Evolutionary conservation across 2,329 filamentous ascomycete species (phyloP).

Genomic region (Neofusicoccum cordaticola): DNA sequence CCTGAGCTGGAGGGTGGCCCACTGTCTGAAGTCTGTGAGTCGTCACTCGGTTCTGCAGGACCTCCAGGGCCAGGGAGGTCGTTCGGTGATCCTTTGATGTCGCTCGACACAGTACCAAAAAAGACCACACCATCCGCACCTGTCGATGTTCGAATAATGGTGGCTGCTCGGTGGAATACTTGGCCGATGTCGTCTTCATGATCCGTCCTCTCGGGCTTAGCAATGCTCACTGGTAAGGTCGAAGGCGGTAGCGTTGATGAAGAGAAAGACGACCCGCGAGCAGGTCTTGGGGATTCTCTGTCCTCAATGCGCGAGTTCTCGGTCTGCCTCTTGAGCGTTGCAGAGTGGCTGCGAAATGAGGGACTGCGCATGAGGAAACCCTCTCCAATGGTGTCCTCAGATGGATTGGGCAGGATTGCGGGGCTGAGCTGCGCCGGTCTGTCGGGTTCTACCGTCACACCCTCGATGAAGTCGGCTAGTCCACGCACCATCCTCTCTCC

Average conservation of each 20-base stretch:
- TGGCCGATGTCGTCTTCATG: conserved; percentile 23
- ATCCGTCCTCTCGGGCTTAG: conserved; percentile 22
- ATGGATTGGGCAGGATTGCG: background rate
- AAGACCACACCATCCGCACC: conserved; percentile 34
- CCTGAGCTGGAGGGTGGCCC: conserved; percentile 19
- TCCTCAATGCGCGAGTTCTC: conserved; percentile 32
- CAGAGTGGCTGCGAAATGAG: conserved; percentile 9
- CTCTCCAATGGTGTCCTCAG: background rate
- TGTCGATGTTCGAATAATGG: conserved; percentile 31
- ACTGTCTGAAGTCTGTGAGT: conserved; percentile 31
- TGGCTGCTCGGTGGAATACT: conserved; percentile 27
- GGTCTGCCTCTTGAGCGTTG: conserved; percentile 30
- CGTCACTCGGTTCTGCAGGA: conserved; percentile 32
- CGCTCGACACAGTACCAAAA: conserved; percentile 24
- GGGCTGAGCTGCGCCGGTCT: conserved; percentile 11
- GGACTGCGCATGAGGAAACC: background rate
- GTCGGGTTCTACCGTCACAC: conserved; percentile 20
- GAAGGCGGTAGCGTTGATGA: conserved; percentile 14
- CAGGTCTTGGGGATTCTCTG: background rate
- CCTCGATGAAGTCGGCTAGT: conserved; percentile 28
- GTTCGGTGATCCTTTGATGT: conserved; percentile 26
- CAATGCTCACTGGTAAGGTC: conserved; percentile 20
- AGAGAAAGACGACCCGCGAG: conserved; percentile 3
- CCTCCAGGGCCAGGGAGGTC: conserved; percentile 18
- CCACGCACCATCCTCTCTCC: conserved; percentile 33